These are phyloP conservation scores for Anthracocystis walkeri DNA, from an alignment of 1,284 basidiomycete species.

Conservation along the genomic window DNA sequence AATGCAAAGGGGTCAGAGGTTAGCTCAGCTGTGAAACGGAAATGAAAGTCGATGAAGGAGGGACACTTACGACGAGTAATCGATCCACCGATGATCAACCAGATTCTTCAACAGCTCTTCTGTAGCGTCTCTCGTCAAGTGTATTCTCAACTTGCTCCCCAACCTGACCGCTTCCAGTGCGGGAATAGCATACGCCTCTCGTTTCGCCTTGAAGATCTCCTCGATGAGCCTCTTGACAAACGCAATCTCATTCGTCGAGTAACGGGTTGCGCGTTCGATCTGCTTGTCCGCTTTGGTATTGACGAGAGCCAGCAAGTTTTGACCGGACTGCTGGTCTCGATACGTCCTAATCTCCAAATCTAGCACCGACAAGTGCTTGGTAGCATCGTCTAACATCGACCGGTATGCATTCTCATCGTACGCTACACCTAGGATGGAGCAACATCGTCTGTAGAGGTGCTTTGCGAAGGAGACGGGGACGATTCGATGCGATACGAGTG, in stretches of 20 bases:
- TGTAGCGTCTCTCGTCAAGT: constrained; percentile 80
- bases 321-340: constrained; percentile 44
- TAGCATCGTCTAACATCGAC: constrained; percentile 26
- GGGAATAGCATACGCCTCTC: constrained; percentile 79
- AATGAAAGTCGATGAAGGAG: too few species aligned
- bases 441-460: constrained; percentile 42
- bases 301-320: constrained; percentile 49
- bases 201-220: constrained; percentile 83
- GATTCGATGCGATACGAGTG: constrained; percentile 50
- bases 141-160: constrained; percentile 75
- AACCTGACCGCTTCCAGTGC: constrained; percentile 76
- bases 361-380: constrained; percentile 30
- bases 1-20: too few species aligned
- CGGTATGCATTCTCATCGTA: constrained; percentile 30
- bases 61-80: constrained; percentile 74
- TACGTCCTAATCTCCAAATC: constrained; percentile 58
- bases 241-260: constrained; percentile 53
- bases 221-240: constrained; percentile 73
- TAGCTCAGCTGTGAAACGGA: too few species aligned
- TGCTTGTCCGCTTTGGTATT: constrained; percentile 60
- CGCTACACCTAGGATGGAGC: constrained; percentile 11
- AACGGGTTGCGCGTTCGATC: constrained; percentile 59
- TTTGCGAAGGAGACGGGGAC: constrained; percentile 43
- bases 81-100: constrained; percentile 82
- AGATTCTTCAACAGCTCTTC: constrained; percentile 81